Evolutionary conservation across 176 grass and related monocot species (phyloP).

Genomic region (Avena insularis): DNA sequence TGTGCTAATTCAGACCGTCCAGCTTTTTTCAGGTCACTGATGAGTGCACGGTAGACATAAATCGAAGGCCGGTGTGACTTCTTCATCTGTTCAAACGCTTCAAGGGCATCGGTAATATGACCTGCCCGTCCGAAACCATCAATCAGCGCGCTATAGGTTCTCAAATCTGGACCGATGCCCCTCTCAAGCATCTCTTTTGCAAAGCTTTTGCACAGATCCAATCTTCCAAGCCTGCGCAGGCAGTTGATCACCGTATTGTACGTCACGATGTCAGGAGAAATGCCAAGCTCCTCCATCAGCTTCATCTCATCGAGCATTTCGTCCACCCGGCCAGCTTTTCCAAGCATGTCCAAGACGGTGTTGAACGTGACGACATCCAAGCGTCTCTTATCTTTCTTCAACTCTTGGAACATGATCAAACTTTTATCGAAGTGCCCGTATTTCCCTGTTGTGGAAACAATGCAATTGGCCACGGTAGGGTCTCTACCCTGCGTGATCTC

Average conservation of each 20-base stretch:
- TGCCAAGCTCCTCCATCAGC: slow-evolving; percentile 67
- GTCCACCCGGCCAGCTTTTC: slow-evolving; percentile 66
- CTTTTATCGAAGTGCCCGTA: slow-evolving; percentile 69
- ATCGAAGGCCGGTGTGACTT: slow-evolving; percentile 59
- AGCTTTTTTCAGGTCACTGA: slow-evolving; percentile 62
- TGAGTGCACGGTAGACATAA: slow-evolving; percentile 84
- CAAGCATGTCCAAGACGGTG: slow-evolving; percentile 74
- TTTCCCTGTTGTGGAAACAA: slow-evolving; percentile 60
- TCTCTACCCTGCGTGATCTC: slow-evolving; percentile 65
- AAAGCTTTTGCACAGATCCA: slow-evolving; percentile 66
- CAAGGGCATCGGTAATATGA: slow-evolving; percentile 60
- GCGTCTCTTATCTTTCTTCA: slow-evolving; percentile 63
- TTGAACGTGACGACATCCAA: slow-evolving; percentile 85
- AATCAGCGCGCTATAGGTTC: slow-evolving; percentile 73
- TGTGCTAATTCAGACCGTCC: slow-evolving; percentile 65
- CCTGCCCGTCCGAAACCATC: slow-evolving; percentile 77
- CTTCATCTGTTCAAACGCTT: slow-evolving; percentile 77
- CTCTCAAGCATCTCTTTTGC: slow-evolving; percentile 66
- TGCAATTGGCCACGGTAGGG: slow-evolving; percentile 71
- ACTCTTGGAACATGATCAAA: slow-evolving; percentile 67
- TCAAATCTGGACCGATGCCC: slow-evolving; percentile 76
- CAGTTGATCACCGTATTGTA: slow-evolving; percentile 94
- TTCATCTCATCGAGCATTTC: slow-evolving; percentile 71
- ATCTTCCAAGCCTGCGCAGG: slow-evolving; percentile 65
- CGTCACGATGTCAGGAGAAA: slow-evolving; percentile 75